Evolutionary conservation across 2,329 filamentous ascomycete genomes (phyloP).

Genomic region (Ophiostoma ulmi): DNA sequence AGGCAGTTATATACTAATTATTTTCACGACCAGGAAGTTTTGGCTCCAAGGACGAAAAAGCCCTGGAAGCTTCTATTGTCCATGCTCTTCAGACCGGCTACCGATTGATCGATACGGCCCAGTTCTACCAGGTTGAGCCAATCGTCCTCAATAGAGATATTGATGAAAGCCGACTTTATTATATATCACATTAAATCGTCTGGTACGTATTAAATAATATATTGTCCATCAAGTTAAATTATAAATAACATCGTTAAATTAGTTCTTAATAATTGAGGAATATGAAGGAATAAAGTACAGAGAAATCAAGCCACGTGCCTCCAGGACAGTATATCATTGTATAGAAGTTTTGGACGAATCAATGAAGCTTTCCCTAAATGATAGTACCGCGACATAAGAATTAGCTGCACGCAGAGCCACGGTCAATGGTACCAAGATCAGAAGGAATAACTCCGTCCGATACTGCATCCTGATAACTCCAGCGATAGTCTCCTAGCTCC

Average conservation of each 20-base stretch:
- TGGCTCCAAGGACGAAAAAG: neutral
- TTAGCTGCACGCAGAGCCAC: neutral
- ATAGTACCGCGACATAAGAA: too few relatives aligned
- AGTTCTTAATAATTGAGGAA: too few relatives aligned
- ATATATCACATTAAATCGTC: too few relatives aligned
- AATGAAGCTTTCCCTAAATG: too few relatives aligned
- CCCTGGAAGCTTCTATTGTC: neutral
- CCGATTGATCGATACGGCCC: neutral
- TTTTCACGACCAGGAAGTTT: neutral
- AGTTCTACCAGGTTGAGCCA: neutral
- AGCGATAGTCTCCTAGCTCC: slow-evolving; percentile 39
- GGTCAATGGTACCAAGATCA: neutral
- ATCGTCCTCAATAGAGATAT: neutral
- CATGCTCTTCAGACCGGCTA: neutral
- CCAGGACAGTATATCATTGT: too few relatives aligned
- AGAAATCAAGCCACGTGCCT: too few relatives aligned
- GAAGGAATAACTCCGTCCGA: slow-evolving; percentile 23
- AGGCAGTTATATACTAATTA: neutral
- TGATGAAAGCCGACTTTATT: too few relatives aligned
- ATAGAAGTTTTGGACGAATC: too few relatives aligned
- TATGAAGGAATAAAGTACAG: too few relatives aligned
- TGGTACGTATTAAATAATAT: too few relatives aligned
- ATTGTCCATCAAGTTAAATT: too few relatives aligned
- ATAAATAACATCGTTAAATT: too few relatives aligned
- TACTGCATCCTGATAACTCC: slow-evolving; percentile 31